Base-by-base conservation (phyloP, 2,329 filamentous ascomycete genomes). In the Monosporascus sp. region DNA sequence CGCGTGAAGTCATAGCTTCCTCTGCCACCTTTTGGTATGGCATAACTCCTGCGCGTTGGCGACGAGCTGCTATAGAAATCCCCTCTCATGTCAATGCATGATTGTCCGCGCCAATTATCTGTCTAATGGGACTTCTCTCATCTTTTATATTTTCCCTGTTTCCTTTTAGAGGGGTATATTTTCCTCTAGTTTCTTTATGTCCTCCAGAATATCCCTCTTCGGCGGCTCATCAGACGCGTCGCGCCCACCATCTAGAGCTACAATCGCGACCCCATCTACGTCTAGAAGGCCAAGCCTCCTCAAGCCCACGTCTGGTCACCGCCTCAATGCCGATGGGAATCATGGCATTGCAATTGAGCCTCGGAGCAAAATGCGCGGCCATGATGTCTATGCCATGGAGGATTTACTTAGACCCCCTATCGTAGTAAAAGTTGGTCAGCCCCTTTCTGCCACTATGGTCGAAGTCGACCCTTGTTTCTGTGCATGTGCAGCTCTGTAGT, bases 381-480 rank as follows among this genome's bases (percentile, higher is more conserved):
- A 70, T 51, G 67, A 69, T 36, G 67, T 67, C 15, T 67, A 67
- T 43, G 68, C 77, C n/a, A 74, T 80, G 67, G 76, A 78, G 50
- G 72, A 79, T 43, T 70, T 84, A 7, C 71, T 84, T 27, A 78
- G 74, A 56, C 69, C 76, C 6, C 67, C 74, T n/a, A 75, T 83
- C 57, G 70, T 77, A 35, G 67, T 83, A 61, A 80, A 78, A 73
- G 80, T 81, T 59, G 22, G 69, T 61, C 25, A 27, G 36, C 9
- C 20, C 22, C 9, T 36, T 41, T 36, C 9, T 52, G 37, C 25
- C 25, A 54, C 11, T 39, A 18, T 5, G 37, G 36, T 43, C 18
- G 35, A 48, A 67, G 56, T 48, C 37, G 20, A 54, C 18, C 37
- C 24, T n/a, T 35, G 8, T 20, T 41, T 14, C 38, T 17, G 20